phyloP scores from a whole-genome alignment of 257 asterid species.

The Hygrophila difformis region DNA sequence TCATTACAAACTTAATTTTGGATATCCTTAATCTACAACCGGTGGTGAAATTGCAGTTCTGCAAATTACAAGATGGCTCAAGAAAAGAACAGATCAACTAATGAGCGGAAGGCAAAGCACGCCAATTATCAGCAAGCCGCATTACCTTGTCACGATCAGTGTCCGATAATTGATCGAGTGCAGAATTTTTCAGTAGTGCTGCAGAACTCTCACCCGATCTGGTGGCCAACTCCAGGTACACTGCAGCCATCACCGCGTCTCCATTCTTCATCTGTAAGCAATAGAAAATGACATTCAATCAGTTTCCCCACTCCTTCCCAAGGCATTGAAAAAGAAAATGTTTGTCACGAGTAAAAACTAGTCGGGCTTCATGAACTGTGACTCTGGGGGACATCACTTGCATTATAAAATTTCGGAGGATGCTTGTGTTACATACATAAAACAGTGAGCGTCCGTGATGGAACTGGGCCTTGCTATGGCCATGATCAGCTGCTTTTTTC shows the following conservation, averaged over 20 bases:
- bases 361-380: too few relatives aligned
- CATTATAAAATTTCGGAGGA: too few relatives aligned
- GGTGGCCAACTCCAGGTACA: slow-evolving; percentile 79
- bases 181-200: slow-evolving; percentile 48
- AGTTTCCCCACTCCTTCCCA: too few relatives aligned
- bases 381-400: too few relatives aligned
- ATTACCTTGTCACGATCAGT: slow-evolving; percentile 52
- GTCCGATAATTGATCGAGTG: slow-evolving; percentile 53
- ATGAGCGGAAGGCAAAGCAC: slow-evolving; percentile 47
- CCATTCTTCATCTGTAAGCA: slow-evolving; percentile 31
- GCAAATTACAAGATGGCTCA: too few relatives aligned
- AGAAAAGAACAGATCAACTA: neutral
- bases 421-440: slow-evolving; percentile 24
- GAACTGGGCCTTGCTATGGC: slow-evolving; percentile 86
- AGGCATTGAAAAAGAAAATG: too few relatives aligned
- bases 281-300: too few relatives aligned
- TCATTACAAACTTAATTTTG: too few relatives aligned
- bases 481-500: slow-evolving; percentile 89
- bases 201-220: slow-evolving; percentile 84
- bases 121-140: slow-evolving; percentile 58
- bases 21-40: too few relatives aligned
- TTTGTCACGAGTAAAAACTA: too few relatives aligned
- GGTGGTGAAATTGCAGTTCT: too few relatives aligned
- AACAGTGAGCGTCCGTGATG: slow-evolving; percentile 79
- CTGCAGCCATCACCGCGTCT: slow-evolving; percentile 85